These are phyloP conservation scores for Nymphaea thermarum DNA, from an alignment of 164 flowering plant species.

Conservation along the genomic window DNA sequence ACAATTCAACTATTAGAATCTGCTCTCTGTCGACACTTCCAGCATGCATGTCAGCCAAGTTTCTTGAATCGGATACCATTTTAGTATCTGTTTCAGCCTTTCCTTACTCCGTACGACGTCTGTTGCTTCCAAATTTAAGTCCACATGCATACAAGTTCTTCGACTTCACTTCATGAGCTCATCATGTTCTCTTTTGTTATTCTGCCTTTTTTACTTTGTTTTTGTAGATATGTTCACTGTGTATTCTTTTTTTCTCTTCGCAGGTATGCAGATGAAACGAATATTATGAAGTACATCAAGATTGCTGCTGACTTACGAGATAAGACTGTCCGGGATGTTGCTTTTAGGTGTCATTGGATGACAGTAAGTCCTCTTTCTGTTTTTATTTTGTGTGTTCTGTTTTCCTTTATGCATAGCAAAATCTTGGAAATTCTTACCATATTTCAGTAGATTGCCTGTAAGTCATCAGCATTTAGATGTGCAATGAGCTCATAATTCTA, in stretches of 20 bases:
- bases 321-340: slow-evolving; percentile 96
- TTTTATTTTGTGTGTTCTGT: neutral
- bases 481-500: neutral
- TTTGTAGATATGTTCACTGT: neutral
- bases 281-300: slow-evolving; percentile 71
- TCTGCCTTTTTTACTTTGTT: neutral
- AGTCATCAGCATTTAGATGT: neutral
- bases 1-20: too few relatives aligned
- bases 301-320: slow-evolving; percentile 73
- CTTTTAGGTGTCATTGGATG: slow-evolving; percentile 94
- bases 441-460: too few relatives aligned
- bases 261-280: slow-evolving; percentile 70
- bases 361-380: slow-evolving; percentile 32
- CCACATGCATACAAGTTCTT: neutral
- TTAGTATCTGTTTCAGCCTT: too few relatives aligned
- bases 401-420: neutral
- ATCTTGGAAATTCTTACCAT: neutral
- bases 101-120: too few relatives aligned
- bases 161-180: neutral
- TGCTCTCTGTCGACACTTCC: too few relatives aligned
- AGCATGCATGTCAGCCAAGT: too few relatives aligned
- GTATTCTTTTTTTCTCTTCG: neutral
- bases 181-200: too few relatives aligned
- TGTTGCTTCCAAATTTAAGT: neutral
- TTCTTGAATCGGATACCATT: too few relatives aligned